Base-by-base conservation (phyloP, 768 basidiomycete genomes). In the Harrya chromipes region DNA sequence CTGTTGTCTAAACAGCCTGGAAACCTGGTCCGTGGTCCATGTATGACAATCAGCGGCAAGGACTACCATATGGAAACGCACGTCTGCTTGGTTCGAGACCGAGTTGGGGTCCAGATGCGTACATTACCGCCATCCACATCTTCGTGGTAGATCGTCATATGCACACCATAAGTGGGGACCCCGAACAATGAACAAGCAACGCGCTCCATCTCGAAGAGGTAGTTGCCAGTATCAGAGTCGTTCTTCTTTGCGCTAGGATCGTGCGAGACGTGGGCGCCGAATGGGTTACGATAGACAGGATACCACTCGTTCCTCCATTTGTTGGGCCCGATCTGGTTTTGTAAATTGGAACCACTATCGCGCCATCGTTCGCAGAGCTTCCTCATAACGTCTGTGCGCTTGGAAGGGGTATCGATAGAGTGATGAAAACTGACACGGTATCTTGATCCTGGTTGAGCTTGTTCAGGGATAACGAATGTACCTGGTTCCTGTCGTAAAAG, bases 291-390 rank as follows among this genome's bases (percentile, higher is more conserved):
- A 65, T 89, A 91, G 34, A 88, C 71, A 20, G 87, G 77, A 61
- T 97, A 98, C 63, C 81, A 68, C 74, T 99, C 97, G 49, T 77
- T 73, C 39, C 94, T 74, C 94, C 95, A 97, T 48, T 93, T 87
- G 55, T 67, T 74, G 14, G 80, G 82, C 4, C 87, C 85, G 64
- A 90, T 86, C 26, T 83, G 74, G 45, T 83, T 78, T 16, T 76
- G 60, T 56, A 85, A 89, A 24, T 81, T 46, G 38, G 41, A 60
- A 7, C 76, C 81, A 5, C 65, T 71, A 59, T 87, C 84, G 37
- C 87, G 78, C 90, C 90, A 93, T 38, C 80, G 76, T 63, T 83
- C 81, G 64, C 85, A 88, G 16, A 91, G 66, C 54, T 78, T 81
- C 52, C 74, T 76, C 74, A 92, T 78, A 9, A 74, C 79, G 2